Evolutionary conservation across 352 stramenopile genomes (phyloP).

Genomic region (Globisporangium cystogenes): DNA sequence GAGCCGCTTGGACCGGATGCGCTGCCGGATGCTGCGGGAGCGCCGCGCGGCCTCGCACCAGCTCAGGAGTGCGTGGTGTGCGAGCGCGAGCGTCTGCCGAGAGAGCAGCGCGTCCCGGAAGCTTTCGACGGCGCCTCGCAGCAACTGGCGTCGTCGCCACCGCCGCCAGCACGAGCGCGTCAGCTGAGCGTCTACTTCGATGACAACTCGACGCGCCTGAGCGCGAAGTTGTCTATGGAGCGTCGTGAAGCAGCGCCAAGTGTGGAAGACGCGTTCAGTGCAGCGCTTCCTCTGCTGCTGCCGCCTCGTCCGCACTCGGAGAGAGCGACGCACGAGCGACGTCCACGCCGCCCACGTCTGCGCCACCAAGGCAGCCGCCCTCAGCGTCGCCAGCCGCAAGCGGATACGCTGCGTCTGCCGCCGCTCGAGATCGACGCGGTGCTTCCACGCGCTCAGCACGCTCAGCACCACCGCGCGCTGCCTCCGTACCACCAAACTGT

Average conservation of each 20-base stretch:
- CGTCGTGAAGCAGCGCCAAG: neutral
- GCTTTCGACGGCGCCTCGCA: neutral
- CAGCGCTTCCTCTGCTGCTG: neutral
- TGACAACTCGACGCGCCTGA: neutral
- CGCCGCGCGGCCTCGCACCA: neutral
- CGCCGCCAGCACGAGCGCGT: conserved; percentile 1
- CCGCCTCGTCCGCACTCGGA: conserved; percentile 2
- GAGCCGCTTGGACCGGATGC: neutral
- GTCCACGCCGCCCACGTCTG: conserved; percentile 17
- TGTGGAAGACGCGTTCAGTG: neutral
- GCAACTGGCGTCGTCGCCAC: conserved; percentile 2
- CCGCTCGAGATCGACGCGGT: conserved; percentile 11
- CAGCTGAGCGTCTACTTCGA: neutral
- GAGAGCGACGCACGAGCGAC: conserved; percentile 4
- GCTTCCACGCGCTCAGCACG: conserved; percentile 40
- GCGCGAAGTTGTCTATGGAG: neutral
- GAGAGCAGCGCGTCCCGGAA: neutral
- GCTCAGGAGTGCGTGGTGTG: neutral
- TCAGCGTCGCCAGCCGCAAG: conserved; percentile 24
- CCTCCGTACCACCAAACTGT: conserved; percentile 1
- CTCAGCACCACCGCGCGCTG: conserved; percentile 12
- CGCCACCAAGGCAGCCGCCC: conserved; percentile 13
- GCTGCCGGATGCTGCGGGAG: neutral
- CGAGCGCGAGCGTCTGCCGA: neutral
- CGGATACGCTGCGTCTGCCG: conserved; percentile 18